Conservation (phyloP, 2,329 filamentous ascomycete genomes). For the Trichoderma hamatum region DNA sequence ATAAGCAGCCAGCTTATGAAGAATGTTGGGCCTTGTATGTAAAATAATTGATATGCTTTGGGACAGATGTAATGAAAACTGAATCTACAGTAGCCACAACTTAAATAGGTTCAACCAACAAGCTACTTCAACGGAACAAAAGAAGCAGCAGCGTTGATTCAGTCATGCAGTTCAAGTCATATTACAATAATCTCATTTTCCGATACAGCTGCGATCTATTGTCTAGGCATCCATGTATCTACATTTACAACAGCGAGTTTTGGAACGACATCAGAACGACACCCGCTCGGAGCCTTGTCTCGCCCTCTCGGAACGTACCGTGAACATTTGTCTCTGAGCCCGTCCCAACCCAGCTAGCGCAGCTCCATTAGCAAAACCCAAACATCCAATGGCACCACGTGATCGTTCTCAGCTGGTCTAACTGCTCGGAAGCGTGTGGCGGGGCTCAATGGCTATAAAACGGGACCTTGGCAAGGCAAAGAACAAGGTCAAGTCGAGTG, state of each 20-base stretch:
- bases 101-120: neutral
- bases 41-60: neutral
- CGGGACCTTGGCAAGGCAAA: neutral
- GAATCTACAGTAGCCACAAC: neutral
- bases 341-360: neutral
- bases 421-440: neutral
- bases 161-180: neutral
- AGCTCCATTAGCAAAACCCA: neutral
- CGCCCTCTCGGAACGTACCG: neutral
- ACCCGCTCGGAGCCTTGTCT: neutral
- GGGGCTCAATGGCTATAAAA: neutral
- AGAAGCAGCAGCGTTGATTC: neutral
- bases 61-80: neutral
- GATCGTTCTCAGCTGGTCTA: neutral
- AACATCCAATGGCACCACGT: constrained; percentile 5
- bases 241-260: neutral
- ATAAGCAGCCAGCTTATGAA: neutral
- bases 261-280: neutral
- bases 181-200: rapidly evolving
- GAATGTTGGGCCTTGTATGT: neutral
- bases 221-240: neutral
- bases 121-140: neutral
- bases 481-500: neutral
- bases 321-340: neutral
- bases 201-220: too few species aligned